phyloP scores from a whole-genome alignment of 768 basidiomycete species.

The Termitomyces sp. region DNA sequence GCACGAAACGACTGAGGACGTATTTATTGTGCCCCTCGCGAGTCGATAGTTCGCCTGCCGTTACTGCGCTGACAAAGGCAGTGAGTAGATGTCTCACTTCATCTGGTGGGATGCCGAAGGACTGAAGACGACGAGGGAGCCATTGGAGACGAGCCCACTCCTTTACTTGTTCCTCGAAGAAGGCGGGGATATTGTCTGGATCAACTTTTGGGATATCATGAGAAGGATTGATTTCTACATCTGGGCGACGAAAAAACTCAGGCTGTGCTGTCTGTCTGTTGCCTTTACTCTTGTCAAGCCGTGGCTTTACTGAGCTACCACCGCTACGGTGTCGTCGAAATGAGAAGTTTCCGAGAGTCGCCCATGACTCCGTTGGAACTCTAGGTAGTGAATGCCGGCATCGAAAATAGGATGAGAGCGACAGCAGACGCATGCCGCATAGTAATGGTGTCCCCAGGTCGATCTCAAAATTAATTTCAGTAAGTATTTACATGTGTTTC shows the following conservation, averaged over 20 bases:
- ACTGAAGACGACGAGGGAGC: constrained; percentile 33
- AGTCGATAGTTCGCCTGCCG: constrained; percentile 25
- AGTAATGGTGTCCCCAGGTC: not conserved
- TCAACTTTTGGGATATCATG: not conserved
- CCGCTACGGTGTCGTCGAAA: constrained; percentile 2
- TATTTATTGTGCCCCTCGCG: constrained; percentile 26
- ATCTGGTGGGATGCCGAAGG: constrained; percentile 41
- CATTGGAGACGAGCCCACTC: constrained; percentile 30
- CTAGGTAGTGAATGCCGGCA: constrained; percentile 13
- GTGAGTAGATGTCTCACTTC: constrained; percentile 37
- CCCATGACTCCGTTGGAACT: constrained; percentile 8
- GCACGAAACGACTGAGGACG: constrained; percentile 36
- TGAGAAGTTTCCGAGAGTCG: constrained; percentile 2
- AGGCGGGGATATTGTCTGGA: constrained; percentile 19
- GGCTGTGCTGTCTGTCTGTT: not conserved
- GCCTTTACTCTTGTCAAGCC: not conserved
- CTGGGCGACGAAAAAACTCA: not conserved
- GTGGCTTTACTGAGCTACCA: not conserved
- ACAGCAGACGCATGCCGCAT: constrained; percentile 12
- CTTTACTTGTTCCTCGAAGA: constrained; percentile 30
- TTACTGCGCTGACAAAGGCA: constrained; percentile 34
- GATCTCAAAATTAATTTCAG: constrained; percentile 9
- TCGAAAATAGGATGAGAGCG: constrained; percentile 13
- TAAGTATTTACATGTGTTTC: constrained; percentile 10
- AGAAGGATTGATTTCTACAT: not conserved